Conservation (phyloP, 768 basidiomycete species). For the Suillus fuscotomentosus region DNA sequence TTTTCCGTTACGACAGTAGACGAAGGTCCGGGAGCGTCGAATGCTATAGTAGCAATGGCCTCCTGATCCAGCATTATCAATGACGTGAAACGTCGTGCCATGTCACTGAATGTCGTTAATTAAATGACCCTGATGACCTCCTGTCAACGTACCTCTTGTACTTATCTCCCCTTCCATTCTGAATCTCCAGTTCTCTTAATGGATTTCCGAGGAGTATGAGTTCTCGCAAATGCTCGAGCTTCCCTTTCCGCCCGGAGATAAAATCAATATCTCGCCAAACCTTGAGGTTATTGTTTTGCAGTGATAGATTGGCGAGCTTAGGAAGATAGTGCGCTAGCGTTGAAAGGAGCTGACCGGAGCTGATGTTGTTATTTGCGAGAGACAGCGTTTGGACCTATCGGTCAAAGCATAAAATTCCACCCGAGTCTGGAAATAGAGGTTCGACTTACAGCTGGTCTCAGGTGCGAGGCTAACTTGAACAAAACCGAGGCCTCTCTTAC, state of each 20-base stretch:
- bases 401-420: not conserved
- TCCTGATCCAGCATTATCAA: slow-evolving; percentile 84
- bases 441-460: slow-evolving; percentile 66
- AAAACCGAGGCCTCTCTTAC: slow-evolving; percentile 75
- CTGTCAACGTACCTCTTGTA: slow-evolving; percentile 61
- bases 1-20: slow-evolving; percentile 35
- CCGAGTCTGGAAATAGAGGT: not conserved
- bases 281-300: slow-evolving; percentile 73
- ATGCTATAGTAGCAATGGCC: slow-evolving; percentile 72
- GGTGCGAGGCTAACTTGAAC: slow-evolving; percentile 81
- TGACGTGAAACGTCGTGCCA: slow-evolving; percentile 77
- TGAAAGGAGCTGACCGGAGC: slow-evolving; percentile 55
- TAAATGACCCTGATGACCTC: not conserved
- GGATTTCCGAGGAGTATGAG: slow-evolving; percentile 77
- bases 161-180: slow-evolving; percentile 53
- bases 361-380: slow-evolving; percentile 75
- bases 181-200: slow-evolving; percentile 58
- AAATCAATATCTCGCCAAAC: slow-evolving; percentile 69
- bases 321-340: slow-evolving; percentile 75
- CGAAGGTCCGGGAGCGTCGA: slow-evolving; percentile 66
- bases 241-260: slow-evolving; percentile 57
- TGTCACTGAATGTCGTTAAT: slow-evolving; percentile 51
- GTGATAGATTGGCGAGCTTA: slow-evolving; percentile 72
- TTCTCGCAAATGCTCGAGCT: slow-evolving; percentile 65
- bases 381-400: slow-evolving; percentile 76